Conservation (phyloP, 2,329 filamentous ascomycete genomes). For the Xylariaceae sp. region DNA sequence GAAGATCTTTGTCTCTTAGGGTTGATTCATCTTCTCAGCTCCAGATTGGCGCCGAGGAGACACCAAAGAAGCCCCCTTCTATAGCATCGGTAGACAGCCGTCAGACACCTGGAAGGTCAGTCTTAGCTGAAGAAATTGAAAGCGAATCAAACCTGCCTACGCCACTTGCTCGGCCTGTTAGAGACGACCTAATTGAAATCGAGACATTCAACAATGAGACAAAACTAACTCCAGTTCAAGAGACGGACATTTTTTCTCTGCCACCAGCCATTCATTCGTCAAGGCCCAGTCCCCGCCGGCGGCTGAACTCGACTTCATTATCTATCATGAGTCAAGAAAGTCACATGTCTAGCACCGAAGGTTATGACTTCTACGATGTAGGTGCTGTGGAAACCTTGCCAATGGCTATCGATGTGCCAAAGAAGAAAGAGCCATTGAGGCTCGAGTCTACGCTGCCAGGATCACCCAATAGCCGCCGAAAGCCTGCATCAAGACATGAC, state of each 20-base stretch:
- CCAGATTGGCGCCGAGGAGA: conserved; percentile 30
- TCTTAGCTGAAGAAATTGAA: conserved; percentile 62
- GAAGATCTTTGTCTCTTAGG: conserved; percentile 21
- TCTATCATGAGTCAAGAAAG: conserved; percentile 59
- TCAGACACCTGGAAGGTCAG: conserved; percentile 47
- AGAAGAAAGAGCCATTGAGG: conserved; percentile 46
- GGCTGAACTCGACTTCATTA: conserved; percentile 57
- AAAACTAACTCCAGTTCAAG: conserved; percentile 54
- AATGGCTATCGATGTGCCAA: conserved; percentile 60
- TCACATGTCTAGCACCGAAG: conserved; percentile 61
- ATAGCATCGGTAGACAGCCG: conserved; percentile 44
- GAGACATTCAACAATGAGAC: conserved; percentile 43
- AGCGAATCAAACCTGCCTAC: conserved; percentile 69
- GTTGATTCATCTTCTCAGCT: conserved; percentile 29
- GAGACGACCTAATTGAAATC: conserved; percentile 42
- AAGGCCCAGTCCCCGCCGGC: conserved; percentile 47
- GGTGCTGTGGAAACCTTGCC: conserved; percentile 52
- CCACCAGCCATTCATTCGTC: conserved; percentile 53
- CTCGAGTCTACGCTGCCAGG: conserved; percentile 44
- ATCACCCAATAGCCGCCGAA: conserved; percentile 41
- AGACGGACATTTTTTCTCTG: conserved; percentile 57
- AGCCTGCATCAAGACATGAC: conserved; percentile 52
- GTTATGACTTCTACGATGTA: conserved; percentile 70
- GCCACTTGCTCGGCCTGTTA: conserved; percentile 60
- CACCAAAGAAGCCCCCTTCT: conserved; percentile 35